These are phyloP conservation scores for Citrus mangshanensis DNA, from an alignment of 345 rosid genomes.

Conservation along the genomic window DNA sequence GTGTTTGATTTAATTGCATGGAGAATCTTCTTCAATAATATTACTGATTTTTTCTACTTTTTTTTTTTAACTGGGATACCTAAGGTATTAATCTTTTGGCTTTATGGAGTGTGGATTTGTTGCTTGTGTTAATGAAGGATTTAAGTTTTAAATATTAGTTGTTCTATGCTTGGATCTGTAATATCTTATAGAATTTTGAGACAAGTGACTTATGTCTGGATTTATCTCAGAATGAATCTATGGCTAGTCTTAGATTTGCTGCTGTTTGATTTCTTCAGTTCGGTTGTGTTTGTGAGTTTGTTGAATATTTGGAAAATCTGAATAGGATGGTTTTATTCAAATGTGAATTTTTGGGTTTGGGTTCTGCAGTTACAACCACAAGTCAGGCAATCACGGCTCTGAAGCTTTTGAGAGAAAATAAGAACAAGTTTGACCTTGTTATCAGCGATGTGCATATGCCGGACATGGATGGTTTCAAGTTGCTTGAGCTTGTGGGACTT, in stretches of 20 bases:
- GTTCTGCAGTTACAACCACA: constrained; percentile 63
- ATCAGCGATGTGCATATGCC: constrained; percentile 86
- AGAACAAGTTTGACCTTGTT: constrained; percentile 66
- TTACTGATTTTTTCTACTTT: not conserved
- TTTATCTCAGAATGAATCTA: not conserved
- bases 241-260: constrained; percentile 1
- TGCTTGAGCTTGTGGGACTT: constrained; percentile 80
- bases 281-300: constrained; percentile 5
- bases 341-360: constrained; percentile 18
- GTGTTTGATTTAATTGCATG: constrained; percentile 1
- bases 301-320: not conserved
- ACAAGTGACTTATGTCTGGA: not conserved
- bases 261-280: constrained; percentile 7
- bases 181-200: constrained; percentile 1
- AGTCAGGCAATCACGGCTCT: constrained; percentile 55
- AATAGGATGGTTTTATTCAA: constrained; percentile 2
- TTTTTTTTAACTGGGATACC: not conserved
- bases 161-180: not conserved
- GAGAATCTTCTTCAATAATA: constrained; percentile 9
- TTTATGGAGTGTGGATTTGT: not conserved
- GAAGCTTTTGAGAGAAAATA: constrained; percentile 64
- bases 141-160: not conserved
- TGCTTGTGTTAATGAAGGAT: not conserved
- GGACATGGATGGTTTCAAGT: constrained; percentile 81
- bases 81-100: not conserved